These are phyloP conservation scores for Ophiobolus disseminans DNA, from an alignment of 2,329 filamentous ascomycete species.

Conservation along the genomic window DNA sequence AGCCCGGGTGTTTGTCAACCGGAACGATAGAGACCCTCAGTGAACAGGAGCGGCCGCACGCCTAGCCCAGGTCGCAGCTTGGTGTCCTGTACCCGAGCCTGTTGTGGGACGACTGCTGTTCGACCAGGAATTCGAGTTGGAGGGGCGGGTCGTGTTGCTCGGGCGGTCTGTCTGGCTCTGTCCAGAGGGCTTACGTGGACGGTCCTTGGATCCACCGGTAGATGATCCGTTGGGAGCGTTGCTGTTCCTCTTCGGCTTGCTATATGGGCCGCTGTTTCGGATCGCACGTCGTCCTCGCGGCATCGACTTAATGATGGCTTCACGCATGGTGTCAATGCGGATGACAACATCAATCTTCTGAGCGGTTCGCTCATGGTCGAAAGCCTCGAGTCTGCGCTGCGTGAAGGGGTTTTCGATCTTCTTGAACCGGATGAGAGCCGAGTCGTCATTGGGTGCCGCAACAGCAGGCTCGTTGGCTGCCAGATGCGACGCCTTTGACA, in stretches of 20 bases:
- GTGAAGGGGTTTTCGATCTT: conserved; percentile 38
- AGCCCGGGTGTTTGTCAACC: neutral
- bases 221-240: conserved; percentile 23
- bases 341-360: conserved; percentile 39
- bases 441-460: conserved; percentile 30
- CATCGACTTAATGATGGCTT: conserved; percentile 38
- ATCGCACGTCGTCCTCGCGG: conserved; percentile 33
- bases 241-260: conserved; percentile 38
- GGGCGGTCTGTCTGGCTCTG: conserved; percentile 36
- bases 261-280: conserved; percentile 24
- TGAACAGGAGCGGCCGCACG: conserved; percentile 35
- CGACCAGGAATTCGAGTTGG: conserved; percentile 35
- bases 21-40: conserved; percentile 11
- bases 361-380: conserved; percentile 33
- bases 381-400: conserved; percentile 33
- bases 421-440: conserved; percentile 27
- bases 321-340: conserved; percentile 33
- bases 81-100: conserved; percentile 25
- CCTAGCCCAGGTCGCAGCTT: conserved; percentile 32
- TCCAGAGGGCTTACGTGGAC: conserved; percentile 41
- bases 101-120: conserved; percentile 32
- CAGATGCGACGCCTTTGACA: conserved; percentile 42
- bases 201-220: conserved; percentile 29
- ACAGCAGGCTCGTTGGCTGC: conserved; percentile 41
- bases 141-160: conserved; percentile 30